Base-by-base conservation (phyloP, 148 eudicot genomes). In the Cornus suecica region DNA sequence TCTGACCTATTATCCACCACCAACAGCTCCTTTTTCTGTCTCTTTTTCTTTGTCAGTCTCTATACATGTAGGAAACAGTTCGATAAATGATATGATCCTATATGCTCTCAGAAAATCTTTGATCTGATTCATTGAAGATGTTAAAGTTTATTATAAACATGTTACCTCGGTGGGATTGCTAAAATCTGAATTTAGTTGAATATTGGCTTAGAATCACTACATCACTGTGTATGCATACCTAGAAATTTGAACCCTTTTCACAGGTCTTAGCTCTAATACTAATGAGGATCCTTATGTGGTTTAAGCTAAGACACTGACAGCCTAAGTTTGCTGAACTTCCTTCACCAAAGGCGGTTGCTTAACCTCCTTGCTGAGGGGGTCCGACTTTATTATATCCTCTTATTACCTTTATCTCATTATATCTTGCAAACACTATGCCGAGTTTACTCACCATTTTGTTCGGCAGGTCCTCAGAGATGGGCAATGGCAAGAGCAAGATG, bases 391-490 rank as follows among this genome's bases (percentile, higher is more conserved):
- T 15, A 48, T 62, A 25, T 24, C 5, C 24, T n/a, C 3, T 25
- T 14, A 61, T 72, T 23, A 72, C 52, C 42, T 58, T 29, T 71
- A 73, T 8, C 67, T 10, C 41, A 25, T 41, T 58, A n/a, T 5
- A 10, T 22, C 63, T 73, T 73, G 11, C 20, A 25, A 34, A 37
- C 56, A n/a, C 32, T 30, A 10, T 15, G 54, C 15, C 10, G 13
- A 18, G 29, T 52, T 10, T 37, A 74, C 52, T 63, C 28, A 54
- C 71, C 62, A 41, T 66, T 65, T 72, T 67, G 34, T 32, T 26
- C n/a, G 62, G 64, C 84, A 90, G 94, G 87, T 90, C 54, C 87
- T 90, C 27, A 88, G 94, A 85, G 91, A 90, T 70, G 88, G 91
- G 25, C 78, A 75, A 58, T 90, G 94, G 94, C 89, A 86, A 69